A percentile compares a stretch with the other conserved stretches of the same genome.
phyloP scores from a whole-genome alignment of 2,329 filamentous ascomycete species.

The Phymatotrichopsis omnivora region DNA sequence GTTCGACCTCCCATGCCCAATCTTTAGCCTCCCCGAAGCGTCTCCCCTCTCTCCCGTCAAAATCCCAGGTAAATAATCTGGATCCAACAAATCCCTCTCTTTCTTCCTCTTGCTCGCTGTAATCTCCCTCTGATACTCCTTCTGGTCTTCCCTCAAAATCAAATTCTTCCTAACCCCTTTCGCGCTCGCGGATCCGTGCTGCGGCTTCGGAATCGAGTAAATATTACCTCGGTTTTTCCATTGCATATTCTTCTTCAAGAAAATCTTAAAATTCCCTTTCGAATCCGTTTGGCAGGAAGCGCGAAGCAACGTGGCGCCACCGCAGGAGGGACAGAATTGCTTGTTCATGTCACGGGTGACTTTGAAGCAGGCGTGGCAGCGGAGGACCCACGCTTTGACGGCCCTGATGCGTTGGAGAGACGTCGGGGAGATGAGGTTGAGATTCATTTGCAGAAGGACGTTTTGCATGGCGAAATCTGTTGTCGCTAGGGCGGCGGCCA shows the following conservation, averaged over 20 bases:
- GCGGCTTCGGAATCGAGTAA: conserved; percentile 85
- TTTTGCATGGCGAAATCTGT: conserved; percentile 98
- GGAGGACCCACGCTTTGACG: conserved; percentile 78
- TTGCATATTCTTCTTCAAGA: conserved; percentile 90
- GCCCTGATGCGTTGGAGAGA: conserved; percentile 69
- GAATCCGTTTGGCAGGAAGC: conserved; percentile 76
- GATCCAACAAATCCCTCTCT: conserved; percentile 82
- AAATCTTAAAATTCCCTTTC: conserved; percentile 69
- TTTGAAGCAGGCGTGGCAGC: conserved; percentile 89
- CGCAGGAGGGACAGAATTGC: conserved; percentile 84
- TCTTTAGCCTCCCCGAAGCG: conserved; percentile 54
- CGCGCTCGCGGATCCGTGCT: conserved; percentile 68
- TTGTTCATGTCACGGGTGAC: conserved; percentile 74
- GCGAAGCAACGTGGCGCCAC: conserved; percentile 69
- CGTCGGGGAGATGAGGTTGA: conserved; percentile 70
- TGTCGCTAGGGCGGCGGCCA: conserved; percentile 85
- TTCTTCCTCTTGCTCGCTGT: conserved; percentile 52
- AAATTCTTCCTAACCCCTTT: conserved; percentile 80
- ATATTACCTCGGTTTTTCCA: conserved; percentile 90
- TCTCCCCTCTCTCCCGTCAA: conserved; percentile 63
- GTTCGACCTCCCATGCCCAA: conserved; percentile 69
- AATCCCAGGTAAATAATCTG: conserved; percentile 80
- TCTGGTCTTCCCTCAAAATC: conserved; percentile 89
- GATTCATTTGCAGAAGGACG: conserved; percentile 85
- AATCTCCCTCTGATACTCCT: conserved; percentile 65